phyloP scores from a whole-genome alignment of 2,329 filamentous ascomycete genomes.

The Raffaelea ambrosiae region DNA sequence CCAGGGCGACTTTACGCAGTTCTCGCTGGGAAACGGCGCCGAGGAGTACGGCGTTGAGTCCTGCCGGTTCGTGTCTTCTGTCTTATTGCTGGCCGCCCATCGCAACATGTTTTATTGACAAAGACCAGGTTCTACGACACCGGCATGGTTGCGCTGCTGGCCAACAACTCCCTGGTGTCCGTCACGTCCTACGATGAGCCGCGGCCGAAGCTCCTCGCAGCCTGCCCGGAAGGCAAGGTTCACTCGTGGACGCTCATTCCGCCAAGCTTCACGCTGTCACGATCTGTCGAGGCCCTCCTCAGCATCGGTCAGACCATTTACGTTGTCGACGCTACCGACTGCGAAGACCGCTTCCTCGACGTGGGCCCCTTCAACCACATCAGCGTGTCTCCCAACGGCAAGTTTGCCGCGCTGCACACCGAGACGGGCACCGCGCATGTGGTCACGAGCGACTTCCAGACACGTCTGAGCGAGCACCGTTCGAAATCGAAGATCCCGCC shows the following conservation, averaged over 20 bases:
- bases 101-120: constrained; percentile 1
- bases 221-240: constrained; percentile 68
- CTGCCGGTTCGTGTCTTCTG: constrained; percentile 47
- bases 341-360: constrained; percentile 83
- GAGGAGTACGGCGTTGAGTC: constrained; percentile 80
- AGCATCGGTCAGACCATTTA: constrained; percentile 80
- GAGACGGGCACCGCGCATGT: constrained; percentile 81
- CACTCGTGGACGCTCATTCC: constrained; percentile 86
- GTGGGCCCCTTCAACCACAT: constrained; percentile 90
- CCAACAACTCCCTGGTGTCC: constrained; percentile 77
- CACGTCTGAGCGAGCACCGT: constrained; percentile 83
- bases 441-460: constrained; percentile 91
- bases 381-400: constrained; percentile 82
- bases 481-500: constrained; percentile 78
- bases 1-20: constrained; percentile 92
- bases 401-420: constrained; percentile 81
- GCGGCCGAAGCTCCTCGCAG: constrained; percentile 71
- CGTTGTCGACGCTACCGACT: constrained; percentile 79
- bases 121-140: constrained; percentile 69
- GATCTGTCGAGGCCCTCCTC: constrained; percentile 85
- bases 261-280: constrained; percentile 78
- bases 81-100: constrained; percentile 1
- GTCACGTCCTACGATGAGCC: constrained; percentile 91
- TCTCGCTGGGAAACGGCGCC: constrained; percentile 80
- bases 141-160: constrained; percentile 86